These are phyloP conservation scores for Rhizophagus sp. DNA, from an alignment of 192 early-diverging fungal genomes.

Conservation along the genomic window DNA sequence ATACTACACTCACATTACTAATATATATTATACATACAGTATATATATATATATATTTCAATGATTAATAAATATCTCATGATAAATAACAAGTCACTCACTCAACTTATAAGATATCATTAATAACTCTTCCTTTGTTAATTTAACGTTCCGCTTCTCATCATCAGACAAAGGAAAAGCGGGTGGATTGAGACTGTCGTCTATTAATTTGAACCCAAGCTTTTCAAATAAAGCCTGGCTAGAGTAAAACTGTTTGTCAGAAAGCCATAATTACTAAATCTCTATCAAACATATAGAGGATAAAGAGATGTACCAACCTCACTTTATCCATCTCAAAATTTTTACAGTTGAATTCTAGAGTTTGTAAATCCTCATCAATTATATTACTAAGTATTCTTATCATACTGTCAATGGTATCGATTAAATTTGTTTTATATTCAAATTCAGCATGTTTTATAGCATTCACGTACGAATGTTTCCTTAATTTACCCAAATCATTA, in stretches of 20 bases:
- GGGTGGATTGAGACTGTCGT: background rate
- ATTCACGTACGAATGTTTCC: background rate
- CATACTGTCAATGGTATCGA: background rate
- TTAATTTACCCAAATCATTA: slow-evolving; percentile 4
- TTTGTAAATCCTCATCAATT: background rate
- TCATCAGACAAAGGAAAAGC: background rate
- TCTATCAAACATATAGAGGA: background rate
- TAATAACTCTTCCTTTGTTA: slow-evolving; percentile 4
- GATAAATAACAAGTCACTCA: background rate
- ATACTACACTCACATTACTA: background rate
- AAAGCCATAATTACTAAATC: background rate
- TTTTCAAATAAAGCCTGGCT: slow-evolving; percentile 20
- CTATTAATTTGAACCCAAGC: background rate
- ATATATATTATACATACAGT: too few species aligned
- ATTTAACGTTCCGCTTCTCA: background rate
- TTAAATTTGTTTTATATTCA: background rate
- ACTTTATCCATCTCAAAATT: background rate
- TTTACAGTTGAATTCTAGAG: background rate
- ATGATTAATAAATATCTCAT: background rate
- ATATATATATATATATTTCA: background rate
- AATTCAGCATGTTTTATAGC: background rate
- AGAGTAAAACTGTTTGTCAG: slow-evolving; percentile 21
- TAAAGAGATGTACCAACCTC: slow-evolving; percentile 23
- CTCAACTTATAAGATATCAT: background rate
- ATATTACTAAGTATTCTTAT: background rate